phyloP scores from a whole-genome alignment of 2,329 filamentous ascomycete species.

The Aaosphaeria pasadenensis region DNA sequence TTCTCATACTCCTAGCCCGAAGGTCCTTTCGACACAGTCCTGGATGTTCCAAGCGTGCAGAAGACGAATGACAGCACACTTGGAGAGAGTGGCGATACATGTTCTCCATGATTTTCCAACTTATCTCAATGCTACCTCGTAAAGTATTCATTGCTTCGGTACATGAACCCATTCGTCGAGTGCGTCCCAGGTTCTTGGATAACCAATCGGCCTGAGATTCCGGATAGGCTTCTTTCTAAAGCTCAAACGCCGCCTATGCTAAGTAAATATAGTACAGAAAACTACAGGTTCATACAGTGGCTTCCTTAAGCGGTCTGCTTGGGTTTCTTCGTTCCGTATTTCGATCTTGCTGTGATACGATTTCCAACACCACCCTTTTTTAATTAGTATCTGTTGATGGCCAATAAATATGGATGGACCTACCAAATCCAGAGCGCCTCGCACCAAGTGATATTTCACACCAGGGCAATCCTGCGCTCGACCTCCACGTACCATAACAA shows the following conservation, averaged over 20 bases:
- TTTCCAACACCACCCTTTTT: conserved; percentile 82
- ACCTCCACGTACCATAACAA: conserved; percentile 92
- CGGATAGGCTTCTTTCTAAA: not conserved
- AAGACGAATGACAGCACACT: too few relatives aligned
- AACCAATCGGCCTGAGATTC: not conserved
- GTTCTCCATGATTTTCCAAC: too few relatives aligned
- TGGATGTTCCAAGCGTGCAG: too few relatives aligned
- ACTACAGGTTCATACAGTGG: not conserved
- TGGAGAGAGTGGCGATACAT: too few relatives aligned
- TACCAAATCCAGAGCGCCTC: conserved; percentile 91
- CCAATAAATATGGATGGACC: conserved; percentile 28
- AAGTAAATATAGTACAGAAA: conserved; percentile 25
- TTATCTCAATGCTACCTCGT: too few relatives aligned
- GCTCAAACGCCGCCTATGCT: conserved; percentile 25
- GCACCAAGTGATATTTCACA: conserved; percentile 91
- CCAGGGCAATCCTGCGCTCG: conserved; percentile 96
- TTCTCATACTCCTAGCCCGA: too few relatives aligned
- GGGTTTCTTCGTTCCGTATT: conserved; percentile 98
- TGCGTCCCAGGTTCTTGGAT: too few relatives aligned
- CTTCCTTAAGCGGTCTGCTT: conserved; percentile 52
- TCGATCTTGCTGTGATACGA: conserved; percentile 80
- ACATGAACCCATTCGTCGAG: too few relatives aligned
- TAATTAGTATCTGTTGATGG: conserved; percentile 15
- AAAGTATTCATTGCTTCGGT: too few relatives aligned
- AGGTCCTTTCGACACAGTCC: too few relatives aligned